Percentiles rank a stretch among this genome's conserved stretches.
Evolutionary conservation across 768 basidiomycete species (phyloP).

Genomic region (Tylopilus sp.): DNA sequence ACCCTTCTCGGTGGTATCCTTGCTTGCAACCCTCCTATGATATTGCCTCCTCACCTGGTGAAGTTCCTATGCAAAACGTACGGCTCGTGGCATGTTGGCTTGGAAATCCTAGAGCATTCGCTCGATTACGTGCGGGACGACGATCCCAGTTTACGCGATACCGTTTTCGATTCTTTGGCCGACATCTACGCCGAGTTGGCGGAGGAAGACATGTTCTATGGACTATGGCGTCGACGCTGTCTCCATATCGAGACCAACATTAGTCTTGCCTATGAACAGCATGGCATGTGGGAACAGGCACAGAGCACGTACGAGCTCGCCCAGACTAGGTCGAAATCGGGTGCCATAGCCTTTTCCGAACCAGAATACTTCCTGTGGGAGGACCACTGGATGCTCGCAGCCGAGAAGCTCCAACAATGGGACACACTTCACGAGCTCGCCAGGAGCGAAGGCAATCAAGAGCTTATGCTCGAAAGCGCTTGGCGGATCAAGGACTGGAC

Average conservation of each 20-base stretch:
- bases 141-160: conserved; percentile 75
- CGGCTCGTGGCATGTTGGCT: conserved; percentile 89
- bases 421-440: conserved; percentile 91
- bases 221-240: conserved; percentile 87
- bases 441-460: conserved; percentile 83
- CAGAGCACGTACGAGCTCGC: conserved; percentile 85
- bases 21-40: conserved; percentile 83
- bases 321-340: conserved; percentile 78
- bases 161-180: conserved; percentile 84
- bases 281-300: conserved; percentile 96
- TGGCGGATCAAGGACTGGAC: conserved; percentile 96
- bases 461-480: conserved; percentile 89
- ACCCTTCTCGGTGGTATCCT: conserved; percentile 83
- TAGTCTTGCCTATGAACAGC: conserved; percentile 88
- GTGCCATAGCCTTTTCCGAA: conserved; percentile 86
- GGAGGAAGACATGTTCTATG: conserved; percentile 97
- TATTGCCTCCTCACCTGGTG: conserved; percentile 88
- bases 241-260: conserved; percentile 89
- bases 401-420: conserved; percentile 98
- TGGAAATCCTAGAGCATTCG: conserved; percentile 83
- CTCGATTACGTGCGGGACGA: conserved; percentile 78
- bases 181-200: conserved; percentile 94
- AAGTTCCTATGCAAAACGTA: conserved; percentile 97
- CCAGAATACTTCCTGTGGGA: conserved; percentile 98
- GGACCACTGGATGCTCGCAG: conserved; percentile 96